phyloP scores from a whole-genome alignment of 345 rosid species.

The Turritis glabra region DNA sequence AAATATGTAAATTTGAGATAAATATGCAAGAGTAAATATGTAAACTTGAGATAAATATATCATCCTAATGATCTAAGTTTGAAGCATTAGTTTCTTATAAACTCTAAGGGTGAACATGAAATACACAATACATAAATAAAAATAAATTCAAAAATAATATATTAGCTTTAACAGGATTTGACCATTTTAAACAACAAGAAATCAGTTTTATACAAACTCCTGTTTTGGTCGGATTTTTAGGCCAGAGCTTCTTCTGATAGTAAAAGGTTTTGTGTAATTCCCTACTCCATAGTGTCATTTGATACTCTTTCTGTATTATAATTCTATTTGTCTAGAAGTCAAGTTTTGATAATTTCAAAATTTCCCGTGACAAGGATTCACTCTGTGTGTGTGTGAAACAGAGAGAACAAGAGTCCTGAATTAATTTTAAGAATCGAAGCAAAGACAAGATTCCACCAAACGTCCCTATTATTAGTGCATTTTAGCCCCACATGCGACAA shows the following conservation, averaged over 20 bases:
- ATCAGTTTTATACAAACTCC: not conserved
- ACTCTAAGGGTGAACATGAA: no score
- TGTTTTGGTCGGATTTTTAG: not conserved
- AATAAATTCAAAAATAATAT: no score
- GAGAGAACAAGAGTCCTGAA: slow-evolving; percentile 11
- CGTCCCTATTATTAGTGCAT: slow-evolving; percentile 18
- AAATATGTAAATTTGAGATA: not conserved
- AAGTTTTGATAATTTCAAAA: not conserved
- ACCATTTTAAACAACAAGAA: not conserved
- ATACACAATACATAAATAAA: no score
- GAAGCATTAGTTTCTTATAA: not conserved
- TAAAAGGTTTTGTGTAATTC: not conserved
- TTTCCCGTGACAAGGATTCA: slow-evolving; percentile 11
- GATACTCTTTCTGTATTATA: not conserved
- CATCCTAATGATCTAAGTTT: not conserved
- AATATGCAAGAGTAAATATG: not conserved
- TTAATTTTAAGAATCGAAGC: slow-evolving; percentile 22
- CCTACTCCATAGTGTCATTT: no score
- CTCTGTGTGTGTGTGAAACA: slow-evolving; percentile 20
- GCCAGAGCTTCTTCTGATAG: not conserved
- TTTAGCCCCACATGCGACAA: slow-evolving; percentile 29
- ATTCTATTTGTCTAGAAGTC: not conserved
- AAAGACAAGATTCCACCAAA: slow-evolving; percentile 36
- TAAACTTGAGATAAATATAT: not conserved
- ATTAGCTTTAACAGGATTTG: not conserved